Percentiles rank a stretch among this genome's conserved stretches.
Evolutionary conservation across 805 yeast species (phyloP).

Genomic region (Debaryomyces prosopidis): DNA sequence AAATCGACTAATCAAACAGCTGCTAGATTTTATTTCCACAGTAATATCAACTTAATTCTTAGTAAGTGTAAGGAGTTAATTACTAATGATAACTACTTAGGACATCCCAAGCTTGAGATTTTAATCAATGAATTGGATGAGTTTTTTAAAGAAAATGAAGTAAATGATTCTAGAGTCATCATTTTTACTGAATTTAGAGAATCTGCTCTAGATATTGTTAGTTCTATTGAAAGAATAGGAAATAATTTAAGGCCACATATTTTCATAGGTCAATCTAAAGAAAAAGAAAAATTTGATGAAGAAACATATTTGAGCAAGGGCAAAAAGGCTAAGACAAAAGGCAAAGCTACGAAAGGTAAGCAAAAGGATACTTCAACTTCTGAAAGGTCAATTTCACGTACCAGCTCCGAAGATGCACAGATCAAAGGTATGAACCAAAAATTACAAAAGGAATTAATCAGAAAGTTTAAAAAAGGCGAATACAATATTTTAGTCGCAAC

Average conservation of each 20-base stretch:
- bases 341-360: conserved; percentile 24
- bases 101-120: conserved; percentile 75
- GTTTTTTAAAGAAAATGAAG: conserved; percentile 49
- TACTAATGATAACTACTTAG: conserved; percentile 34
- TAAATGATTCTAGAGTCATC: conserved; percentile 68
- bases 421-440: conserved; percentile 88
- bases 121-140: conserved; percentile 55
- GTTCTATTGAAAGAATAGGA: conserved; percentile 47
- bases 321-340: conserved; percentile 24
- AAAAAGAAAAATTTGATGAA: conserved; percentile 68
- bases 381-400: conserved; percentile 36
- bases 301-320: conserved; percentile 45
- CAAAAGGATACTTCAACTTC: conserved; percentile 17
- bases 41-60: conserved; percentile 46
- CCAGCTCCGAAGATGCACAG: conserved; percentile 76
- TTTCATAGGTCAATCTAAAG: conserved; percentile 89
- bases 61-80: conserved; percentile 45
- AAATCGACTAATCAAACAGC: conserved; percentile 67
- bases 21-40: conserved; percentile 59
- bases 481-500: conserved; percentile 90
- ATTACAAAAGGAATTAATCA: conserved; percentile 76
- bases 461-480: conserved; percentile 68
- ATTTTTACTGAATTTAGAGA: conserved; percentile 87
- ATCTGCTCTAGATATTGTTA: conserved; percentile 85
- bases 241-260: conserved; percentile 63